These are phyloP conservation scores for Aulographum hederae DNA, from an alignment of 2,329 filamentous ascomycete species.

Conservation along the genomic window DNA sequence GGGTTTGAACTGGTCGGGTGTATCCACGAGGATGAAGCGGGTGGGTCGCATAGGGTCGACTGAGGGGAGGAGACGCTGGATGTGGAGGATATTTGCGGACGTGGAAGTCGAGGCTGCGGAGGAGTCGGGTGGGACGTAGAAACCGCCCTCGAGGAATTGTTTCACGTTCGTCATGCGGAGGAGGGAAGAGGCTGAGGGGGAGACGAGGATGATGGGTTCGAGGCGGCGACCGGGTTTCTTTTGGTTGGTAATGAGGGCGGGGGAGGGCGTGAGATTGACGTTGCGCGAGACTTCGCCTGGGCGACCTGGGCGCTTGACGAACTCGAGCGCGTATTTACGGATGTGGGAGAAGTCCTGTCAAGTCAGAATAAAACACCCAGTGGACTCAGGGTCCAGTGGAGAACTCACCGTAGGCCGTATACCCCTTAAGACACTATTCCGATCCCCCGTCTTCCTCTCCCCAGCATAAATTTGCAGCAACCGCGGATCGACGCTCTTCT, in stretches of 20 bases:
- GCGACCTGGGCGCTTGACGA: slow-evolving; percentile 6
- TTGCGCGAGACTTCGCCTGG: slow-evolving; percentile 14
- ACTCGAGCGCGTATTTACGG: slow-evolving; percentile 52
- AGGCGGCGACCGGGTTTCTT: slow-evolving; percentile 23
- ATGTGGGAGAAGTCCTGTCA: slow-evolving; percentile 81
- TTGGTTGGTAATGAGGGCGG: slow-evolving; percentile 19
- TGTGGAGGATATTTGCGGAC: slow-evolving; percentile 65
- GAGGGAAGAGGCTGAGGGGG: slow-evolving; percentile 84
- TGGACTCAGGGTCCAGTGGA: not conserved
- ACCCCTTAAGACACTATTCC: slow-evolving; percentile 73
- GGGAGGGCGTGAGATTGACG: slow-evolving; percentile 8
- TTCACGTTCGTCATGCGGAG: slow-evolving; percentile 93
- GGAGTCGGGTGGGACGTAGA: slow-evolving; percentile 59
- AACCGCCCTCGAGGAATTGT: slow-evolving; percentile 71
- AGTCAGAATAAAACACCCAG: too few relatives aligned
- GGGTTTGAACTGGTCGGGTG: slow-evolving; percentile 85
- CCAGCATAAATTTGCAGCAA: slow-evolving; percentile 78
- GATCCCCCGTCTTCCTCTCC: slow-evolving; percentile 80
- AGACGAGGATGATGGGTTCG: slow-evolving; percentile 90
- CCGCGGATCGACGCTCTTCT: slow-evolving; percentile 54
- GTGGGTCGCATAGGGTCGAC: slow-evolving; percentile 55
- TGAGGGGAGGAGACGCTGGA: slow-evolving; percentile 55
- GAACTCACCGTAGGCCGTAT: slow-evolving; percentile 66
- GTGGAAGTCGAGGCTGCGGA: slow-evolving; percentile 38
- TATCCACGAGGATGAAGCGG: slow-evolving; percentile 90